Evolutionary conservation across 2,329 filamentous ascomycete genomes (phyloP), one percentile per base, ranked within the genome.

Genomic region (Colletotrichum cordylinicola): DNA sequence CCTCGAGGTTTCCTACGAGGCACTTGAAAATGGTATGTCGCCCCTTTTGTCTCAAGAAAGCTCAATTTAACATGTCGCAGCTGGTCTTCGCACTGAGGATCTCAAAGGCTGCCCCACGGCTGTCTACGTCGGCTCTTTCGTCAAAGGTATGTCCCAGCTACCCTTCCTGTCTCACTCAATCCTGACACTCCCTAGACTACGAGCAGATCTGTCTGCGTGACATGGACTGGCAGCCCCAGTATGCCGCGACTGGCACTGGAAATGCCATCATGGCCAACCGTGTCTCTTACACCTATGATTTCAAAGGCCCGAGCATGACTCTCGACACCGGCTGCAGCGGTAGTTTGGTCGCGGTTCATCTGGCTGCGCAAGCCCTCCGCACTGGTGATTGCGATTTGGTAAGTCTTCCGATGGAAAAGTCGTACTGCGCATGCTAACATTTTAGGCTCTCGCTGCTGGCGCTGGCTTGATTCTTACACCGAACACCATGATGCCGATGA

Each of bases 251-350:
- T 0, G 90, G 90, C 9, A 89, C 87, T 21, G 88, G 88, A 6
- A 87, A 87, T 61, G 88, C 89, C 73, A 88, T 91, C 70, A 85
- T 91, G 81, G 85, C 89, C 4, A 92, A 91, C 78, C 86, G 90
- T 1, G 85, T 92, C 15, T 91, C 89, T 0, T 89, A 91, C 79
- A 87, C 85, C 74, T 91, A 90, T 80, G 87, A 92, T 77, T 82
- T 92, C 18, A 84, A 86, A 15, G 90, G 91, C 0, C 89, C 90
- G 3, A 90, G 89, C 78, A 86, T 91, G 81, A 91, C 89, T 0
- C 82, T 92, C 16, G 90, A 92, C 68, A 92, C 91, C 1, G 91
- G 89, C 24, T 93, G 91, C 80, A 91, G 90, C 29, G 88, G 87
- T 13, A 89, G 88, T 65, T 83, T 92, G 24, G 87, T 91, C 6